Conservation (phyloP, 768 basidiomycete species). For the Guyanaporus albipodus region DNA sequence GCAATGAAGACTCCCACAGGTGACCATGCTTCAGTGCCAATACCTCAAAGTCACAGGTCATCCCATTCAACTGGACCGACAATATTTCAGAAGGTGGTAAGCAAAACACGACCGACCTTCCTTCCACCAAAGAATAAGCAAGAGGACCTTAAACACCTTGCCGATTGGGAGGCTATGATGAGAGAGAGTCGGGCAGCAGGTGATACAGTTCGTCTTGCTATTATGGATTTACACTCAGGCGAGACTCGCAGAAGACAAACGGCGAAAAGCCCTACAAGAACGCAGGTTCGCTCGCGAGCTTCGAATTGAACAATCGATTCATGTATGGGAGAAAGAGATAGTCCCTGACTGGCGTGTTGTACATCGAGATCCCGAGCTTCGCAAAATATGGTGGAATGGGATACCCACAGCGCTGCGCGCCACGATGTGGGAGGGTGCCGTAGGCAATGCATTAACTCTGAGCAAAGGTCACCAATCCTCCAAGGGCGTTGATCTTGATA, state of each 20-base stretch:
- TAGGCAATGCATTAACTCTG: constrained; percentile 78
- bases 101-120: constrained; percentile 77
- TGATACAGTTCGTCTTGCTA: constrained; percentile 29
- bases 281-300: constrained; percentile 61
- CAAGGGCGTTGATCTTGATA: constrained; percentile 3
- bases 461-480: constrained; percentile 57
- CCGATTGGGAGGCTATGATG: constrained; percentile 89
- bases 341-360: constrained; percentile 81
- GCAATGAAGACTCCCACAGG: constrained; percentile 27
- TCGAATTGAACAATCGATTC: constrained; percentile 64
- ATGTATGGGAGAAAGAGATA: constrained; percentile 75
- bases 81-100: constrained; percentile 71
- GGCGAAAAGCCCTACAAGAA: constrained; percentile 57
- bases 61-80: constrained; percentile 64
- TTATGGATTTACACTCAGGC: constrained; percentile 3
- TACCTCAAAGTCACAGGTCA: constrained; percentile 34
- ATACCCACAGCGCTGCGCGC: constrained; percentile 81
- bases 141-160: constrained; percentile 81
- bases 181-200: constrained; percentile 70
- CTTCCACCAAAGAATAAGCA: constrained; percentile 77
- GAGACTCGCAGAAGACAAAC: constrained; percentile 58
- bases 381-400: constrained; percentile 84
- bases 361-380: constrained; percentile 56
- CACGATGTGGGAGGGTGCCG: constrained; percentile 78
- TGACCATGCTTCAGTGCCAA: constrained; percentile 14